phyloP scores from a whole-genome alignment of 129 eudicot species.

The Lactuca saligna region DNA sequence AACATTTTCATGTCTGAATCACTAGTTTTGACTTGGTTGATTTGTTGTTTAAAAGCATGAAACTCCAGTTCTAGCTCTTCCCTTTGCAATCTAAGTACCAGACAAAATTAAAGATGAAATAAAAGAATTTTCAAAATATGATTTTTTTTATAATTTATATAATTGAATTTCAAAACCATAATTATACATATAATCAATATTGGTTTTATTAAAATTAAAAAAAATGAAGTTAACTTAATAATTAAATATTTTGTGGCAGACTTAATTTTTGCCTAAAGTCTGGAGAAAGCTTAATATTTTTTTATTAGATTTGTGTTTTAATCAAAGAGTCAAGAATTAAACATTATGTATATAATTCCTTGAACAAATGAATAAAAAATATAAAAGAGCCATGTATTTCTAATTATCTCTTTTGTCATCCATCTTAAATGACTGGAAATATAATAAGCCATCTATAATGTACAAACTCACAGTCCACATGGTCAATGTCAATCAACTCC shows the following conservation, averaged over 20 bases:
- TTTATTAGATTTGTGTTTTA: too few relatives aligned
- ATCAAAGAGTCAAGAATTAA: not conserved
- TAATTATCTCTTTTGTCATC: slow-evolving; percentile 2
- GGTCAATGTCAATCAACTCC: not conserved
- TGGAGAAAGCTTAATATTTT: too few relatives aligned
- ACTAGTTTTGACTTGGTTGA: slow-evolving; percentile 45
- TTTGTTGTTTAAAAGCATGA: slow-evolving; percentile 63
- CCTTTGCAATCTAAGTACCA: slow-evolving; percentile 44
- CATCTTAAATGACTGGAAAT: not conserved
- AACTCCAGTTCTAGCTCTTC: slow-evolving; percentile 90
- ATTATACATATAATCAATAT: too few relatives aligned
- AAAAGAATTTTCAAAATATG: too few relatives aligned
- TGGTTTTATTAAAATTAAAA: too few relatives aligned
- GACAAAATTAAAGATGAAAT: too few relatives aligned
- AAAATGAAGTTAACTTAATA: too few relatives aligned
- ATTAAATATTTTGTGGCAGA: too few relatives aligned
- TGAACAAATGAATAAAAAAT: slow-evolving; percentile 3
- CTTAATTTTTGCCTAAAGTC: too few relatives aligned
- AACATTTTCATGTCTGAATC: slow-evolving; percentile 75
- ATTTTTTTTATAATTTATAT: too few relatives aligned
- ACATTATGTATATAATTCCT: not conserved
- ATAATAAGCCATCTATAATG: not conserved
- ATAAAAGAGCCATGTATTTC: slow-evolving; percentile 8
- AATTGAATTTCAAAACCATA: too few relatives aligned
- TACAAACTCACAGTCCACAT: slow-evolving; percentile 16